Evolutionary conservation across 306 rosid species (phyloP), one percentile per base, ranked within the genome.

Genomic region (Quercus engelmannii): DNA sequence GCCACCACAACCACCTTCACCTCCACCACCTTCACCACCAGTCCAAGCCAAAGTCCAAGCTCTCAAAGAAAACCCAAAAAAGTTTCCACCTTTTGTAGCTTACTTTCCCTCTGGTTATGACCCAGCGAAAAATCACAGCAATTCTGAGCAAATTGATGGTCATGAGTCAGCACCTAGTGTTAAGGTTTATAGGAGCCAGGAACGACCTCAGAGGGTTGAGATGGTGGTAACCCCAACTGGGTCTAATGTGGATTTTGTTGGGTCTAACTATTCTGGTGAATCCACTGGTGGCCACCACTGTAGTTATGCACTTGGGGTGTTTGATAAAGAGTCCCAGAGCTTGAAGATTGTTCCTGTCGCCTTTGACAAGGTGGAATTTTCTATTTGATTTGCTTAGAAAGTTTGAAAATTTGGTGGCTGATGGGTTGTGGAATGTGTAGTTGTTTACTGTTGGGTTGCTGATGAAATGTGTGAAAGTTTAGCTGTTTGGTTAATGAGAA

Each of bases 31-130:
- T 15, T 18, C 15, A 13, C 61, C 63, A 15, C 23, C 85, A 2
- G 76, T 85, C n/a, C 38, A 83, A 67, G 92, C 86, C 6, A 83
- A 83, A 78, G 87, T 95, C 13, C 77, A 86, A 73, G 81, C 90
- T 20, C 6, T 92, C 58, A 83, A 4, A 1, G 89, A 79, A 11
- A 73, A 81, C 54, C 88, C 93, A 0, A 78, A 87, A 12, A 89
- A 74, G 78, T 82, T 71, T 1, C 71, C 94, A 18, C 99, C 99
- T 0, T 21, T 89, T 51, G 73, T 95, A 8, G 97, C 93, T 13
- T 93, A 95, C 81, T 95, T 95, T 20, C 92, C 99, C 7, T 89
- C 97, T 38, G 93, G 98, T 10, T 95, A 89, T 67, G 86, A 90
- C 78, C 96, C 96, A 4, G 61, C 76, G 12, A 73, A 69, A 78